Base-by-base conservation (phyloP, 768 basidiomycete genomes). In the Tephrocybe sp. region DNA sequence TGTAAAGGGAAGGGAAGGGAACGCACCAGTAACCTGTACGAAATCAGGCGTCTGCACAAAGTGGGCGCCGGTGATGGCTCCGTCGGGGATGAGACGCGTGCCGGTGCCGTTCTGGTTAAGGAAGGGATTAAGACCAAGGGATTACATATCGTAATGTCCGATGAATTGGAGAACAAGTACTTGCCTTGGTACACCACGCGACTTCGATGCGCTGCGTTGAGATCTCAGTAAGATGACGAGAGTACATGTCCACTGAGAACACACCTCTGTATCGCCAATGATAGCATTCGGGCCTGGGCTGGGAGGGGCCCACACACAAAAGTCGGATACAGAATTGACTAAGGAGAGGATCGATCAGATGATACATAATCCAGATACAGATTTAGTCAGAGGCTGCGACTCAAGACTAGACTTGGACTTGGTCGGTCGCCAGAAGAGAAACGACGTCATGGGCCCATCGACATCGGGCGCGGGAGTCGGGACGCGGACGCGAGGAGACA, bases 1-100 rank as follows among this genome's bases (percentile, higher is more conserved):
- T 17, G 45, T 14, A 10, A 36, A 14, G 42, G 31, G 35, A 6
- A 22, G 6, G 45, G 17, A 51, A 19, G 40, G 32, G 19, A 2
- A 60, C 63, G 39, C 36, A 72, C 85, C 90, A 34, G 82, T 83
- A 48, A 89, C 68, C 60, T 87, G 87, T 31, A 89, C 73, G 63
- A 82, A 90, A 63, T 85, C 83, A n/a, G 86, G 83, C 0, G 89
- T 88, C 55, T 80, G 73, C 4, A 89, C 74, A 62, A 88, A 80
- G 62, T 85, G 86, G 14, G 79, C 85, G 45, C 83, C 83, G 1
- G 69, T 72, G 59, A 89, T 80, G n/a, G 83, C 68, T 26, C 85
- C 89, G 47, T 82, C 78, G 10, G 87, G 89, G 55, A 92, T 87
- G 57, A 86, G 62, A 43, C 82, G 82, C 12, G 80, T 77, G 26